Conservation (phyloP, 805 yeast genomes). For the Lipomyces starkeyi region DNA sequence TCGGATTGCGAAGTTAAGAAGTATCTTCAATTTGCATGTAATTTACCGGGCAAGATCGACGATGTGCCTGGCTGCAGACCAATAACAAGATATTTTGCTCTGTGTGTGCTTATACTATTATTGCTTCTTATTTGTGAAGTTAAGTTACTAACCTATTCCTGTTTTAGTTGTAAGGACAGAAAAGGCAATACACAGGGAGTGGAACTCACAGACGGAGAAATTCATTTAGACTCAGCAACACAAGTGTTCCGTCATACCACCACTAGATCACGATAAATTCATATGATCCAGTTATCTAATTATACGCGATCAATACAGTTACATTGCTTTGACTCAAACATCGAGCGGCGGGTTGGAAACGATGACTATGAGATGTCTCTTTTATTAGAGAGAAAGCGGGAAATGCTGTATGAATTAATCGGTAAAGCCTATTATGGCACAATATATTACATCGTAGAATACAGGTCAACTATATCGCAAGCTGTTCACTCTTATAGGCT, state of each 20-base stretch:
- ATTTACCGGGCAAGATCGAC: slow-evolving; percentile 16
- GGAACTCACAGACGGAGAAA: background rate
- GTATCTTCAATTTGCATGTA: slow-evolving; percentile 20
- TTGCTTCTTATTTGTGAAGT: background rate
- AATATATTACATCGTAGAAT: slow-evolving; percentile 6
- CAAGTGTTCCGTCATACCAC: background rate
- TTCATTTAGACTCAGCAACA: background rate
- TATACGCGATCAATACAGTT: background rate
- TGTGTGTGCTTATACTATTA: slow-evolving; percentile 9
- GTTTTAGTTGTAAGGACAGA: slow-evolving; percentile 11
- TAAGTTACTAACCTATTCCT: background rate
- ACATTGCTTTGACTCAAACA: no score
- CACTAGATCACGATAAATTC: background rate
- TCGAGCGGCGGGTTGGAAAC: no score
- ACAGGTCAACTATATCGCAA: background rate
- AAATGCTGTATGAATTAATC: no score
- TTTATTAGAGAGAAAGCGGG: no score
- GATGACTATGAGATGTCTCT: no score
- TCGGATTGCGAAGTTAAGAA: slow-evolving; percentile 19
- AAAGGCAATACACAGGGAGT: background rate
- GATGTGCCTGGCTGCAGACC: slow-evolving; percentile 16
- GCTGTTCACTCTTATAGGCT: background rate
- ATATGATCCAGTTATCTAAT: background rate
- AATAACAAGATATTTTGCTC: slow-evolving; percentile 23
- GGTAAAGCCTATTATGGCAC: background rate